Base-by-base conservation (phyloP, 352 stramenopile species). In the Phytophthora sp. region DNA sequence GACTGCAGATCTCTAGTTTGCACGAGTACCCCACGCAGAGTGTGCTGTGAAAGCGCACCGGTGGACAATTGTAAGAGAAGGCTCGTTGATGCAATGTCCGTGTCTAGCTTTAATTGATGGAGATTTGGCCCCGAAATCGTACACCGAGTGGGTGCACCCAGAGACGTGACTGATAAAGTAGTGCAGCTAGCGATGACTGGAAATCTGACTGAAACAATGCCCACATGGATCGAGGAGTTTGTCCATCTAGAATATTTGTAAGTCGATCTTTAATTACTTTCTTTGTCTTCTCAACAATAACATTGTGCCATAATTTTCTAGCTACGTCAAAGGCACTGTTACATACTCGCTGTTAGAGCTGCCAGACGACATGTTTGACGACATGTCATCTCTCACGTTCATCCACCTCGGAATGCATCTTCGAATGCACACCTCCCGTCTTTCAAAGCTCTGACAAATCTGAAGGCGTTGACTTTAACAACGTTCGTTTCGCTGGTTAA, bases 361-460 rank as follows among this genome's bases (percentile, higher is more conserved):
- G 9, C 65, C 68, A 1, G 34, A 59, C n/a, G 46, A 66, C 27
- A 50, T 80, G 17, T 80, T 77, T 30, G 43, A 68, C 1, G 24
- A 67, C 39, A 77, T 77, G 68, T 13, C 12, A 18, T 69, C 55
- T 17, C 68, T 80, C 26, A 51, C 57, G 5, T 80, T 70, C 23
- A 44, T 77, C 37, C 68, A 74, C 54, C 41, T 80, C 11, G 68
- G 30, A 2, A 42, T 31, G 13, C 51, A 62, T 31, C 21, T 37
- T 5, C 30, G 10, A 17, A 23, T 77, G 20, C 38, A n/a, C 43
- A 42, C 2, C 44, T 77, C 0, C 63, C 67, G 12, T 55, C 65
- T 9, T 67, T 77, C 10, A 17, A 67, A 13, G 58, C 52, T 3
- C 48, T 77, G 4, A 41, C 31, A 3, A 77, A 59, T 2, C 44